phyloP scores from a whole-genome alignment of 257 asterid genomes.

The Linaria vulgaris region DNA sequence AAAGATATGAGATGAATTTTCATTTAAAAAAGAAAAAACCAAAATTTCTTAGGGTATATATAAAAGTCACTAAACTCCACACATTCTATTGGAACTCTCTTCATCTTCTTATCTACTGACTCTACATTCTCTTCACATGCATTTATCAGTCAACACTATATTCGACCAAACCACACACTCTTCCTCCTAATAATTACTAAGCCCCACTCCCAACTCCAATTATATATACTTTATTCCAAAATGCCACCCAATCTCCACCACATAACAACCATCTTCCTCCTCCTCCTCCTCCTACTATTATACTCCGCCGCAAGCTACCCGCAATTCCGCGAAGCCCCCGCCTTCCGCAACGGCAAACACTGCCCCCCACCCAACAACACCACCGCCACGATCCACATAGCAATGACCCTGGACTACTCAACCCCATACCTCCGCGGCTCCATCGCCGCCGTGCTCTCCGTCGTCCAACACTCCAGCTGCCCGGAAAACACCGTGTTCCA shows the following conservation, averaged over 20 bases:
- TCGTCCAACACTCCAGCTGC: constrained; percentile 80
- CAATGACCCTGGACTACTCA: constrained; percentile 84
- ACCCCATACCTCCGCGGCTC: constrained; percentile 94
- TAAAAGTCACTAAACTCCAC: no score
- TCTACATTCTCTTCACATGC: background rate
- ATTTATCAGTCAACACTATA: constrained; percentile 2
- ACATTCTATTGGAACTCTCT: no score
- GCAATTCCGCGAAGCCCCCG: constrained; percentile 78
- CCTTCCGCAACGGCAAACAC: constrained; percentile 71
- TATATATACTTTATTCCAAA: no score
- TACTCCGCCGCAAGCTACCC: constrained; percentile 38
- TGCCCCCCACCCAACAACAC: constrained; percentile 45
- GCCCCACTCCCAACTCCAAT: no score
- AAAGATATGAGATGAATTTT: no score
- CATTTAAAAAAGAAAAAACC: no score
- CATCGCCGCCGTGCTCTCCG: constrained; percentile 84
- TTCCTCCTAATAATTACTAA: no score
- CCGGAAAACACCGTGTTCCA: constrained; percentile 84
- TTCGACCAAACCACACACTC: constrained; percentile 14
- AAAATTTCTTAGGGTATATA: no score
- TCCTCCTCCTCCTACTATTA: constrained; percentile 15
- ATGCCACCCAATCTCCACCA: constrained; percentile 34
- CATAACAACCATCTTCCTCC: constrained; percentile 21
- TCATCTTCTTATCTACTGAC: background rate
- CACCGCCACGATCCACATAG: constrained; percentile 59